Conservation (phyloP, 148 eudicot species). For the Amaranthus hypochondriacus region DNA sequence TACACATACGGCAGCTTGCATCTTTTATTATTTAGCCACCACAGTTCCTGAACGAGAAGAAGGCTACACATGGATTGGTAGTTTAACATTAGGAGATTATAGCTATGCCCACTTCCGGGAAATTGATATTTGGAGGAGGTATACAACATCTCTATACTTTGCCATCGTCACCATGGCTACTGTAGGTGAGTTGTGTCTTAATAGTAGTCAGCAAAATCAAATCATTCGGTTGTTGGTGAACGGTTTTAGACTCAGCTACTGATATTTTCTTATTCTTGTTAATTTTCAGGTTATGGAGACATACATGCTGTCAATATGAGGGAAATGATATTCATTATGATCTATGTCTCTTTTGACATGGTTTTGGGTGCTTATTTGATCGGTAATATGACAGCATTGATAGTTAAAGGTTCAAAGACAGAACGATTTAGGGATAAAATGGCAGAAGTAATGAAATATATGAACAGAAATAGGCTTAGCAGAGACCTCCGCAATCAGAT, state of each 20-base stretch:
- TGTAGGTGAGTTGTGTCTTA: constrained; percentile 57
- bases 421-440: constrained; percentile 65
- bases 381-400: constrained; percentile 71
- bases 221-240: neutral
- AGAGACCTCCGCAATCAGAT: constrained; percentile 60
- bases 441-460: constrained; percentile 62
- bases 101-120: constrained; percentile 77
- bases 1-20: constrained; percentile 97
- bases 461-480: constrained; percentile 58
- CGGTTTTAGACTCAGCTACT: neutral
- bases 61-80: constrained; percentile 97
- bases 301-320: constrained; percentile 72
- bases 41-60: constrained; percentile 67
- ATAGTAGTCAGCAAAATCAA: too few relatives aligned
- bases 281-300: constrained; percentile 64
- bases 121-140: constrained; percentile 73
- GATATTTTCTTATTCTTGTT: constrained; percentile 1
- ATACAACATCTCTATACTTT: constrained; percentile 76
- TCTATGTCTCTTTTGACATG: constrained; percentile 77
- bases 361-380: constrained; percentile 67
- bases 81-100: constrained; percentile 74
- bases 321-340: constrained; percentile 77
- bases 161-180: constrained; percentile 96
- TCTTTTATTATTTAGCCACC: constrained; percentile 87
- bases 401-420: constrained; percentile 71